Conservation (phyloP, 2,329 filamentous ascomycete genomes). For the Beauveria asiatica region DNA sequence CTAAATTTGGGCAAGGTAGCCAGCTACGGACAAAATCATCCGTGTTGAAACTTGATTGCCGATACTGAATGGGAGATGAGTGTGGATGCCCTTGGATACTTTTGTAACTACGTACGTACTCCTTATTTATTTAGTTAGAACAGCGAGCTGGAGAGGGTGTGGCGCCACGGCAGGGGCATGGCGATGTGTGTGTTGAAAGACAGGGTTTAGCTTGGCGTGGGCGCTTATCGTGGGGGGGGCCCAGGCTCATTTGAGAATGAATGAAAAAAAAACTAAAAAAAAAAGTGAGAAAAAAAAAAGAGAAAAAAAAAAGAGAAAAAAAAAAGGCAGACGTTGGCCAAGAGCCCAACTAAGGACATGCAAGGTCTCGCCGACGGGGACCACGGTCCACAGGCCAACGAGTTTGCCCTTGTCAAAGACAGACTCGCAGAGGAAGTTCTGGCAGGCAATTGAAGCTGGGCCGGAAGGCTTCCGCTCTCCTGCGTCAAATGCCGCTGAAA, state of each 20-base stretch:
- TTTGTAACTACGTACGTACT: no score
- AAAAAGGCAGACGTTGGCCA: neutral
- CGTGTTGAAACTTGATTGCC: neutral
- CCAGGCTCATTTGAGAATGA: neutral
- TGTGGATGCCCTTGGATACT: neutral
- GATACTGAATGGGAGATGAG: slow-evolving; percentile 4
- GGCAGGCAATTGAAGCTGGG: neutral
- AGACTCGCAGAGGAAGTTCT: no score
- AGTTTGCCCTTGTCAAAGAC: neutral
- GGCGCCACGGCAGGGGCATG: neutral
- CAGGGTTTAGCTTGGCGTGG: neutral
- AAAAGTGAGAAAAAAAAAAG: no score
- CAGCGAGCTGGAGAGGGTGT: neutral
- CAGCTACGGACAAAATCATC: neutral
- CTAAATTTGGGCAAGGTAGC: neutral
- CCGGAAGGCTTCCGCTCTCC: slow-evolving; percentile 4
- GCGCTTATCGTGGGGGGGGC: slow-evolving; percentile 5
- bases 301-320: no score
- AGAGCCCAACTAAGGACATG: neutral
- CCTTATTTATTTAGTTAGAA: neutral
- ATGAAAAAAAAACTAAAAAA: no score
- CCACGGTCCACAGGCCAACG: neutral
- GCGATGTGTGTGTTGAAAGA: neutral
- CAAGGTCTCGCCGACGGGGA: neutral
- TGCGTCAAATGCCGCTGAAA: neutral